Evolutionary conservation across 306 rosid species (phyloP), one percentile per base, ranked within the genome.

Genomic region (Quercus dentata): DNA sequence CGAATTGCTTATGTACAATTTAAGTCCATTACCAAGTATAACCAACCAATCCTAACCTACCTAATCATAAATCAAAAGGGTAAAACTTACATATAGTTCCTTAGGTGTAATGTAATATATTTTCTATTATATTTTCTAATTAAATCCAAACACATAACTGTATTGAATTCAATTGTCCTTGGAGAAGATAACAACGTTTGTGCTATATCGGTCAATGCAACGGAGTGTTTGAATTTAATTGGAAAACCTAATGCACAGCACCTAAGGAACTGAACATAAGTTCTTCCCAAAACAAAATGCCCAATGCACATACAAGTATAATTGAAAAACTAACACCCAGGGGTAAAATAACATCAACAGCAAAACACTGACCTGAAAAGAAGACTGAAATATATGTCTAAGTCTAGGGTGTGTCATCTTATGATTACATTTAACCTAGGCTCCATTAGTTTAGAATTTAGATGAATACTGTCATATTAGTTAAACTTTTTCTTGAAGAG

Each of bases 141-240:
- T 41, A 41, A 41, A 41, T 8, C 0, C 46, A 41, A 41, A 8
- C 46, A 41, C 12, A 41, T 2, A 41, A 41, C 46, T 41, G 12
- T 41, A 41, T 41, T 41, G 46, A 41, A 8, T 41, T 41, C 46
- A 41, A 8, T 1, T 41, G 11, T 41, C 46, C 46, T 0, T 41
- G 46, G 12, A 41, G 46, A 41, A 41, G 46, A 41, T 41, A 41
- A 41, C 46, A 41, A 0, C 0, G 0, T 0, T 41, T 41, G 46
- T 41, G 11, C 11, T 8, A 0, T 0, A 41, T 41, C 3, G 1
- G 46, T 41, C 46, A 8, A 41, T 41, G 46, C 46, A 41, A 41
- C 46, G 0, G 0, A 0, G 0, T 1, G 0, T 41, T 8, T 41
- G 12, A 41, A 41, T 41, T 41, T 41, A 41, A 41, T 41, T 2